Conservation (phyloP, 352 stramenopile genomes). For the Phytophthora megakarya region DNA sequence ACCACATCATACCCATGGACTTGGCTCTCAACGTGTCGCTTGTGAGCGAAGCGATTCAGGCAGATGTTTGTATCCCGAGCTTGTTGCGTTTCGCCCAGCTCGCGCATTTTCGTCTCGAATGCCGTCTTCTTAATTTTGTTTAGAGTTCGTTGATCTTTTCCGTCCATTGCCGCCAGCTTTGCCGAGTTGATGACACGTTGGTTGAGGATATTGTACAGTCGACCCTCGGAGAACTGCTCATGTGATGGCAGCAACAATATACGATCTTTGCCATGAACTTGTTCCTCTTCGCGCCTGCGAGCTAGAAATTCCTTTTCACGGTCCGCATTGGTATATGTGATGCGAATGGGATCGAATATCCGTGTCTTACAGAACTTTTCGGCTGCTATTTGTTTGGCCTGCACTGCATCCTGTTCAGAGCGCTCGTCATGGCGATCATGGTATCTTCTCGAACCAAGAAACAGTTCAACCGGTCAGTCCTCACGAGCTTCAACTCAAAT, state of each 20-base stretch:
- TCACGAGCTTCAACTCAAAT: conserved; percentile 5
- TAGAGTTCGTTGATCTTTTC: conserved; percentile 50
- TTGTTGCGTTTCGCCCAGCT: conserved; percentile 41
- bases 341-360: conserved; percentile 66
- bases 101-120: conserved; percentile 58
- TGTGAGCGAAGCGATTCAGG: conserved; percentile 69
- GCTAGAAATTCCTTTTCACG: conserved; percentile 60
- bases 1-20: conserved; percentile 71
- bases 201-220: conserved; percentile 84
- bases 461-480: conserved; percentile 10
- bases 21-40: conserved; percentile 57
- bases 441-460: conserved; percentile 34
- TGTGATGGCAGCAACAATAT: conserved; percentile 54
- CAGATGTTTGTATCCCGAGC: conserved; percentile 47
- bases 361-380: conserved; percentile 73
- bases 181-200: conserved; percentile 59
- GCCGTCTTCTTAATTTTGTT: conserved; percentile 70
- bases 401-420: conserved; percentile 36
- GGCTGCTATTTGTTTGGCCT: conserved; percentile 55
- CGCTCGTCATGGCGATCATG: conserved; percentile 58
- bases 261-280: conserved; percentile 60
- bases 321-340: conserved; percentile 59
- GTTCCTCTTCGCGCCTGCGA: conserved; percentile 42
- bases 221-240: conserved; percentile 68
- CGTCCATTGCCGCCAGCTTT: conserved; percentile 46